phyloP scores from a whole-genome alignment of 176 grass and related monocot species.

The Avena insularis region DNA sequence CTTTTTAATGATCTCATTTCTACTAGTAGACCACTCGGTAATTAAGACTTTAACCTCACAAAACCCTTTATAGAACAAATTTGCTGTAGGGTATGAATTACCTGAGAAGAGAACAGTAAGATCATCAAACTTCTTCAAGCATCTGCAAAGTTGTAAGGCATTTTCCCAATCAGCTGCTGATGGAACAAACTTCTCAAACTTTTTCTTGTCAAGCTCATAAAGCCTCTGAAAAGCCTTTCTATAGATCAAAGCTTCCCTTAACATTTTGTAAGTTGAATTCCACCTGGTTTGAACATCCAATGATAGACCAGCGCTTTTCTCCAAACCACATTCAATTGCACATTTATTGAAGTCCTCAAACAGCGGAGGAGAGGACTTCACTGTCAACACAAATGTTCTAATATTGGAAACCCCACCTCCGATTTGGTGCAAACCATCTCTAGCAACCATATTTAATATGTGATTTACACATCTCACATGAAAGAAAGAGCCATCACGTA shows the following conservation, averaged over 20 bases:
- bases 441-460: background rate
- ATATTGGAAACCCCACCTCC: background rate
- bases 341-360: background rate
- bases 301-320: too few species aligned
- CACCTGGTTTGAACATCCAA: background rate
- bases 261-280: background rate
- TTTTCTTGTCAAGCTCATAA: background rate
- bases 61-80: too few species aligned
- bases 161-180: background rate
- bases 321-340: background rate
- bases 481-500: background rate
- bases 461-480: background rate
- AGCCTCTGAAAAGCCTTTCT: background rate
- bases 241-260: background rate
- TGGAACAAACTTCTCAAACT: background rate
- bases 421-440: background rate
- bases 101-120: too few species aligned
- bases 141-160: too few species aligned
- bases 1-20: background rate
- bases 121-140: too few species aligned
- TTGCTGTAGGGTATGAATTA: too few species aligned
- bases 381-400: background rate
- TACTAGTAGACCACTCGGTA: background rate
- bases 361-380: background rate
- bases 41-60: background rate